These are phyloP conservation scores for Apiospora aurea DNA, from an alignment of 2,329 filamentous ascomycete genomes.

Conservation along the genomic window DNA sequence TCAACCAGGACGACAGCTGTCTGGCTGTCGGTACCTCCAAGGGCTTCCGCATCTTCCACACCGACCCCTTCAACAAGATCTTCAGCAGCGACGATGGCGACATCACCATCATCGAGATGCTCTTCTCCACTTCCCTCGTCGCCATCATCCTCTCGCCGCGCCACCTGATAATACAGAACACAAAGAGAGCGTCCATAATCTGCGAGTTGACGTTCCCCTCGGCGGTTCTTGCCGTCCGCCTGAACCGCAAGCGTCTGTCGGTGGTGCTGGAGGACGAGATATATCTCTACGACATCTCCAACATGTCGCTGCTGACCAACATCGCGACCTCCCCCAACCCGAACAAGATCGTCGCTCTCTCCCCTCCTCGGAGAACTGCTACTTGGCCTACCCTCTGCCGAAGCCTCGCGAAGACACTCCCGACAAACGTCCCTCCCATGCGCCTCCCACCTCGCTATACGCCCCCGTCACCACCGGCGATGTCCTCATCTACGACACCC, in stretches of 20 bases:
- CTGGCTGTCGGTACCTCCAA: slow-evolving; percentile 95
- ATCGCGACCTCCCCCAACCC: slow-evolving; percentile 95
- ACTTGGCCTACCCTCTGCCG: slow-evolving; percentile 90
- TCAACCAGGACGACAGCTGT: slow-evolving; percentile 98
- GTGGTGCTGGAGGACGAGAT: slow-evolving; percentile 96
- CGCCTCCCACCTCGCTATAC: slow-evolving; percentile 80
- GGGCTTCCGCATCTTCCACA: slow-evolving; percentile 96
- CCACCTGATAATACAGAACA: slow-evolving; percentile 95
- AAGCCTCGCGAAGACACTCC: slow-evolving; percentile 69
- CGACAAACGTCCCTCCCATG: slow-evolving; percentile 75
- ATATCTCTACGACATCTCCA: slow-evolving; percentile 98
- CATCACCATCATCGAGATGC: slow-evolving; percentile 96
- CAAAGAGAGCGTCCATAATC: slow-evolving; percentile 84
- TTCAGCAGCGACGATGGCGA: slow-evolving; percentile 95
- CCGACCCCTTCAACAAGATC: slow-evolving; percentile 93
- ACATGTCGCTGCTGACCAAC: slow-evolving; percentile 93
- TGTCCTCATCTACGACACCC: slow-evolving; percentile 89
- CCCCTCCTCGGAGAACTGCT: slow-evolving; percentile 94
- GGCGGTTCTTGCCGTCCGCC: slow-evolving; percentile 89
- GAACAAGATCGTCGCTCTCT: slow-evolving; percentile 87
- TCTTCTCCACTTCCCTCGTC: slow-evolving; percentile 96
- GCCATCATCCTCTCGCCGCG: slow-evolving; percentile 91
- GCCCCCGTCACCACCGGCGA: slow-evolving; percentile 87
- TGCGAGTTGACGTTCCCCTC: slow-evolving; percentile 98
- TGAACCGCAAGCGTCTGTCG: slow-evolving; percentile 93